A percentile compares a stretch with the other conserved stretches of the same genome.
phyloP scores from a whole-genome alignment of 2,329 filamentous ascomycete genomes.

The Phialophora tarda region DNA sequence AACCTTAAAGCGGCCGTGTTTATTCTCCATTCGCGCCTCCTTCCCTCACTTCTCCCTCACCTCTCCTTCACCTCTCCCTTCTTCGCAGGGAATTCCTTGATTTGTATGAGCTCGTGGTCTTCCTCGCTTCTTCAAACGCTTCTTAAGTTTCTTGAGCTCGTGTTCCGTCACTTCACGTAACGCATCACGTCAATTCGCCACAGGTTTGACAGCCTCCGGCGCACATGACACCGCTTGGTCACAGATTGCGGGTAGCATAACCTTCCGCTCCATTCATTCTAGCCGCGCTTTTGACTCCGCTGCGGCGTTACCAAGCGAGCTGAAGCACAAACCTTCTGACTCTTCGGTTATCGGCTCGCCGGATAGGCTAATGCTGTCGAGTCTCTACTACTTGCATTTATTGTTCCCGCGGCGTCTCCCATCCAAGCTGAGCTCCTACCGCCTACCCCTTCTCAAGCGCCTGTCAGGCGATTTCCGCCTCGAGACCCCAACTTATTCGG shows the following conservation, averaged over 20 bases:
- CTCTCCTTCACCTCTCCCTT: not conserved
- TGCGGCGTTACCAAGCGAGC: slow-evolving; percentile 30
- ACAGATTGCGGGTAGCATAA: slow-evolving; percentile 16
- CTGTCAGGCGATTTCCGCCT: slow-evolving; percentile 2
- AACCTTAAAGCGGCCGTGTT: slow-evolving; percentile 9
- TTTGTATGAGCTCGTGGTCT: not conserved
- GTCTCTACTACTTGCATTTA: not conserved
- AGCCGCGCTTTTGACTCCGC: slow-evolving; percentile 22
- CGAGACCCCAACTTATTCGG: slow-evolving; percentile 1
- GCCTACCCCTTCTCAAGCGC: slow-evolving; percentile 1
- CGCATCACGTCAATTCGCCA: slow-evolving; percentile 15
- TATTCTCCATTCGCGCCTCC: not conserved
- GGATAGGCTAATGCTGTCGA: slow-evolving; percentile 11
- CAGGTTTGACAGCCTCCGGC: slow-evolving; percentile 12
- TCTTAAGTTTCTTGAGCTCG: not conserved
- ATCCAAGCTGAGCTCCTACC: slow-evolving; percentile 21
- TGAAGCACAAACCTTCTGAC: slow-evolving; percentile 23
- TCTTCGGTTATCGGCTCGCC: slow-evolving; percentile 30
- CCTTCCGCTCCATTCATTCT: slow-evolving; percentile 3
- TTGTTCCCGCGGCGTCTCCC: slow-evolving; percentile 11
- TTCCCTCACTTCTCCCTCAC: not conserved
- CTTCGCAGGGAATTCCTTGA: not conserved
- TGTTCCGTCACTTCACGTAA: slow-evolving; percentile 17
- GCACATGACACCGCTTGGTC: slow-evolving; percentile 9
- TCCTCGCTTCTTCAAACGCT: slow-evolving; percentile 9